These are phyloP conservation scores for Colletotrichum theobromicola DNA, from an alignment of 2,329 filamentous ascomycete genomes.

Conservation along the genomic window DNA sequence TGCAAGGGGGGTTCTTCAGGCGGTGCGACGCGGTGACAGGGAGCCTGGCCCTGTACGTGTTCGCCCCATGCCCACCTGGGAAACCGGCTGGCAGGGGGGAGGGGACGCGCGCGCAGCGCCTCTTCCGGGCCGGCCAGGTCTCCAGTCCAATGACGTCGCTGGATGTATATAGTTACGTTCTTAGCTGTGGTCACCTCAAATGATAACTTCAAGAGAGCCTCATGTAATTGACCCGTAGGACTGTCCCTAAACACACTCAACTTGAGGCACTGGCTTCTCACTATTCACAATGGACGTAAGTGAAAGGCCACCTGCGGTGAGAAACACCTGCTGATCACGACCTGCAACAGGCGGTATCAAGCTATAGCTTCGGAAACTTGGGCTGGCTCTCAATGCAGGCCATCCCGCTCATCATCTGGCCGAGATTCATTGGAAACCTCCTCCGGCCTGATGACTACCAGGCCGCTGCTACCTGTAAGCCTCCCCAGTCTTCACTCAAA, in stretches of 20 bases:
- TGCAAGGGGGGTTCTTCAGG: not conserved
- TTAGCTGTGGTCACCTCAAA: not conserved
- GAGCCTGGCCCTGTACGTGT: not conserved
- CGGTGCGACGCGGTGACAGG: not conserved
- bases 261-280: not conserved
- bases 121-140: not conserved
- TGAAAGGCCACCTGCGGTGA: not conserved
- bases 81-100: not conserved
- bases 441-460: constrained; percentile 36
- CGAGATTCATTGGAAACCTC: constrained; percentile 50
- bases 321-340: not conserved
- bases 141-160: constrained; percentile 19
- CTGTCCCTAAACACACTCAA: not conserved
- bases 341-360: constrained; percentile 47
- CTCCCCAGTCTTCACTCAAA: not conserved
- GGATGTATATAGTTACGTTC: not conserved
- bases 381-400: constrained; percentile 57
- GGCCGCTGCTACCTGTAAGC: constrained; percentile 33
- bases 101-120: not conserved
- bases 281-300: constrained; percentile 30
- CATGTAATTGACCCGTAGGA: not conserved
- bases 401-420: constrained; percentile 51
- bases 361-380: constrained; percentile 56
- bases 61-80: not conserved
- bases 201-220: not conserved